These are phyloP conservation scores for Cicer chorassanicum DNA, from an alignment of 306 rosid genomes.

Conservation along the genomic window DNA sequence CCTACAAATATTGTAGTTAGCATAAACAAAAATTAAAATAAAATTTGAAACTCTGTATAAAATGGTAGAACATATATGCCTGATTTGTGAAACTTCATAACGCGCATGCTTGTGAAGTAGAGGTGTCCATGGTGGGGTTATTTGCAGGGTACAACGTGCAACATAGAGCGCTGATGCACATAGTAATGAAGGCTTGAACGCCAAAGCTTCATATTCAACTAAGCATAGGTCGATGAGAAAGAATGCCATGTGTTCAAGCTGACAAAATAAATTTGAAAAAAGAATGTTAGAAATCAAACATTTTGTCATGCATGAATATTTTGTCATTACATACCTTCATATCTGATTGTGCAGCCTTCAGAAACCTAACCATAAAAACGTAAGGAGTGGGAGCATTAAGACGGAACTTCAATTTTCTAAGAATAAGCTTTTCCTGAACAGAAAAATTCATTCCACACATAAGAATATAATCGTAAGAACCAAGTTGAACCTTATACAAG, in stretches of 20 bases:
- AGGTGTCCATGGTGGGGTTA: slow-evolving; percentile 75
- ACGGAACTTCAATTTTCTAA: slow-evolving; percentile 76
- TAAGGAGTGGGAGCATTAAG: slow-evolving; percentile 85
- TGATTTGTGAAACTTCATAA: slow-evolving; percentile 69
- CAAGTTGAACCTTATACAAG: slow-evolving; percentile 19
- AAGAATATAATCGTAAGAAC: slow-evolving; percentile 34
- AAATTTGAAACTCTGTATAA: slow-evolving; percentile 10
- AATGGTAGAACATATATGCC: slow-evolving; percentile 49
- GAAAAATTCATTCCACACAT: slow-evolving; percentile 24
- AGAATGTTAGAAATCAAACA: slow-evolving; percentile 39
- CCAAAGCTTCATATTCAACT: slow-evolving; percentile 78
- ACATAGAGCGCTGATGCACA: slow-evolving; percentile 91
- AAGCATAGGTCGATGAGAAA: slow-evolving; percentile 73
- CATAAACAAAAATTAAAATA: slow-evolving; percentile 12
- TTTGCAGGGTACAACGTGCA: slow-evolving; percentile 75
- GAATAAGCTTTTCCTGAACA: slow-evolving; percentile 80
- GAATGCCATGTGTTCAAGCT: slow-evolving; percentile 85
- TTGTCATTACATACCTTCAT: slow-evolving; percentile 56
- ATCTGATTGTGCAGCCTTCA: slow-evolving; percentile 85
- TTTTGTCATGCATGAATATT: slow-evolving; percentile 11
- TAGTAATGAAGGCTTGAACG: slow-evolving; percentile 77
- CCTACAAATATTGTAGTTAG: slow-evolving; percentile 50
- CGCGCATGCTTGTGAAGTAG: slow-evolving; percentile 75
- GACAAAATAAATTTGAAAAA: slow-evolving; percentile 42
- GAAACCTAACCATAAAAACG: slow-evolving; percentile 89